phyloP scores from a whole-genome alignment of 2,329 filamentous ascomycete genomes.

The Trichoderma asperellum region DNA sequence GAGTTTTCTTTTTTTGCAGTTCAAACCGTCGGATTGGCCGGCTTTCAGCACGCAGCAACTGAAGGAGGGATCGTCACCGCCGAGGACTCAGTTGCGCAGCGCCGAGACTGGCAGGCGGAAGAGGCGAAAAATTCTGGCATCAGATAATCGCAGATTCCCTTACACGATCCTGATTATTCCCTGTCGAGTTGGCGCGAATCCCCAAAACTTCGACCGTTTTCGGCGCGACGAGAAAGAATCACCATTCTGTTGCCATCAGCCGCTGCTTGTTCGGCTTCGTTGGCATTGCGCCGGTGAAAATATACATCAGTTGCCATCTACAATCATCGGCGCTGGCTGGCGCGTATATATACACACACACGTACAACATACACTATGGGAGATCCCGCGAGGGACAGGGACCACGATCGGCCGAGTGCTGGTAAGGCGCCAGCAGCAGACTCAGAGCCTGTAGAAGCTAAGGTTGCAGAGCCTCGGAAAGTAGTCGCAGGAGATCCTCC shows the following conservation, averaged over 20 bases:
- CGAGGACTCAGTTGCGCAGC: not conserved
- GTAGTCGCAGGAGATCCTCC: slow-evolving; percentile 12
- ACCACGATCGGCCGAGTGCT: slow-evolving; percentile 6
- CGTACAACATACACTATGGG: not conserved
- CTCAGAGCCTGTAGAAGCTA: not conserved
- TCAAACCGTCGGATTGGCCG: not conserved
- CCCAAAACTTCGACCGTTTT: not conserved
- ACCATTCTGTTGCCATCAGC: not conserved
- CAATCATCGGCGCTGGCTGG: not conserved
- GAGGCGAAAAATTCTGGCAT: not conserved
- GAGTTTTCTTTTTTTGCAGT: not conserved
- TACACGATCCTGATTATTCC: not conserved
- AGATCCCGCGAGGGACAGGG: not conserved
- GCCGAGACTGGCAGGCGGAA: not conserved
- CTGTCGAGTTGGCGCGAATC: not conserved
- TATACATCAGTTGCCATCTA: not conserved
- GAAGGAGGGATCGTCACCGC: not conserved
- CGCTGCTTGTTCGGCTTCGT: not conserved
- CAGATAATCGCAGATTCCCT: not conserved
- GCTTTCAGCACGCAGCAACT: not conserved
- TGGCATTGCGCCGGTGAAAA: not conserved
- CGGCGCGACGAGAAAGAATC: not conserved
- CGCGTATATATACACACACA: not conserved
- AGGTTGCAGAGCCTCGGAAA: slow-evolving; percentile 22
- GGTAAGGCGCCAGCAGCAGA: slow-evolving; percentile 13